Conservation (phyloP, 257 asterid genomes). For the Solanum paucissectum region DNA sequence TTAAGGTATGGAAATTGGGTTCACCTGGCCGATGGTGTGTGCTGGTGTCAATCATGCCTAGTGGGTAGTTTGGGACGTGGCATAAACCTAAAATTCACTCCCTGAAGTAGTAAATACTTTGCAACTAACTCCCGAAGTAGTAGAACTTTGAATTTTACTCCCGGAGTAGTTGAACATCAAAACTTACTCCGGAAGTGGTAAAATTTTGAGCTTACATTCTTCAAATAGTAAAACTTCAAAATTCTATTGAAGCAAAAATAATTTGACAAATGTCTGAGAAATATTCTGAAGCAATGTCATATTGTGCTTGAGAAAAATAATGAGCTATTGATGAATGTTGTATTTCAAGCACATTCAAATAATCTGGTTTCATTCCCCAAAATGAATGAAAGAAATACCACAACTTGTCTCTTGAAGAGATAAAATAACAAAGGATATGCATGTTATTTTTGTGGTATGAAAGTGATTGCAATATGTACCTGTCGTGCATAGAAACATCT, state of each 20-base stretch:
- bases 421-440: not conserved
- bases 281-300: not conserved
- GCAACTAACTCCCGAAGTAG: not conserved
- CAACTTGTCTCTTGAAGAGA: not conserved
- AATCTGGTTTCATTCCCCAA: not conserved
- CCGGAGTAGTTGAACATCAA: not conserved
- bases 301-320: not conserved
- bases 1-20: no score
- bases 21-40: not conserved
- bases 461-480: not conserved
- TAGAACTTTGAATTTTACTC: not conserved
- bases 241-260: not conserved
- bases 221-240: not conserved
- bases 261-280: not conserved
- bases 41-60: not conserved
- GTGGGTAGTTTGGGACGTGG: not conserved
- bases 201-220: not conserved
- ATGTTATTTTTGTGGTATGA: not conserved
- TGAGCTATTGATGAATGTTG: not conserved
- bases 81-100: not conserved
- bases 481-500: not conserved
- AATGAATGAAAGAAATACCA: not conserved
- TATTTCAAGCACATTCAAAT: not conserved
- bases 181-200: not conserved
- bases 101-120: not conserved